Conservation (phyloP, 139 green algal genomes). For the Haematococcus lacustris region DNA sequence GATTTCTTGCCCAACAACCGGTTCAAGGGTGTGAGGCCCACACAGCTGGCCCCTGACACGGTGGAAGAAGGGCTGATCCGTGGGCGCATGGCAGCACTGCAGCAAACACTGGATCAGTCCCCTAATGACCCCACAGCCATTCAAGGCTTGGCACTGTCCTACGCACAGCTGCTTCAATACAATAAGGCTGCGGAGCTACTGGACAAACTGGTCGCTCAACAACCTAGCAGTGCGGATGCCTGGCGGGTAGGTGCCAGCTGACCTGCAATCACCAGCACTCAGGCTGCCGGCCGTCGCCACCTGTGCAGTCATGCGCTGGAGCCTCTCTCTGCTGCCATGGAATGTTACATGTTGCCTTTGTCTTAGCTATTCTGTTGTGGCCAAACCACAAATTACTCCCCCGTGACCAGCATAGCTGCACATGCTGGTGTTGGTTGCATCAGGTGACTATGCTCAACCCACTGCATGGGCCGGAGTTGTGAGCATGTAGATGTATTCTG, state of each 20-base stretch:
- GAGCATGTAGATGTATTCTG: no score
- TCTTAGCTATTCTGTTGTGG: no score
- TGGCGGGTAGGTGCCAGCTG: conserved; percentile 28
- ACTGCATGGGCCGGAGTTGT: no score
- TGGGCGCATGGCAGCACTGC: conserved; percentile 20
- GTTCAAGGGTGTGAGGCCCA: conserved; percentile 27
- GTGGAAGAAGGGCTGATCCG: conserved; percentile 33
- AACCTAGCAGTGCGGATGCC: conserved; percentile 30
- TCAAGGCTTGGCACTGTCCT: conserved; percentile 32
- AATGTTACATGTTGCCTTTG: no score
- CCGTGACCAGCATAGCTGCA: no score
- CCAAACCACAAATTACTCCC: no score
- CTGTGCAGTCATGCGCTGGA: no score
- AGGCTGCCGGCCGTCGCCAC: not conserved
- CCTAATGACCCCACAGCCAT: conserved; percentile 26
- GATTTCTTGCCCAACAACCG: conserved; percentile 38
- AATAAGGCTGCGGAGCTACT: conserved; percentile 30
- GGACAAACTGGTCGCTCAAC: conserved; percentile 25
- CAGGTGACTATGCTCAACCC: no score
- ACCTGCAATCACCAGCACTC: no score
- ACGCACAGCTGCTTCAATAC: conserved; percentile 40
- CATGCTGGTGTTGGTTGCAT: no score
- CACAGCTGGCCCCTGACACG: conserved; percentile 24
- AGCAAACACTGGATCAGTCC: conserved; percentile 18
- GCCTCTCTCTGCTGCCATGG: no score